Evolutionary conservation across 2,329 filamentous ascomycete genomes (phyloP).

Genomic region (Sporothrix globosa): DNA sequence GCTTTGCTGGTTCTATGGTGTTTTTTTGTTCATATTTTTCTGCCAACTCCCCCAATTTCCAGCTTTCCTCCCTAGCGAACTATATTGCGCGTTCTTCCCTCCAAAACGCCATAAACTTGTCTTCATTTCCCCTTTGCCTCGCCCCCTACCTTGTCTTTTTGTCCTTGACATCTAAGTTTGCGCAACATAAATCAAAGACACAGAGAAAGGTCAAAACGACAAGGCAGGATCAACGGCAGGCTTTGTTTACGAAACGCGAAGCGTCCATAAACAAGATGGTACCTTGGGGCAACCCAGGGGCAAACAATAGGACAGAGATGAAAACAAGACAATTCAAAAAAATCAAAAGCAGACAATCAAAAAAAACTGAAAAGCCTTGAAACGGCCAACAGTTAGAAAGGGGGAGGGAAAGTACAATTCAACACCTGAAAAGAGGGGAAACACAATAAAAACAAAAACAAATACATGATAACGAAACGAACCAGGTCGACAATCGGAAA

Average conservation of each 20-base stretch:
- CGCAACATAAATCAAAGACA: background rate
- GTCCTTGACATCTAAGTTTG: constrained; percentile 1
- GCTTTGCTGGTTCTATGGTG: constrained; percentile 3
- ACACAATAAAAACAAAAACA: constrained; percentile 30
- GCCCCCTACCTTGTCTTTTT: background rate
- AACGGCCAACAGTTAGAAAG: background rate
- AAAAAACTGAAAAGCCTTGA: background rate
- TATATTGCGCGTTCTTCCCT: constrained; percentile 21
- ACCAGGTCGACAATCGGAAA: background rate
- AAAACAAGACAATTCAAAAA: constrained; percentile 25
- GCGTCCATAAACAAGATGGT: background rate
- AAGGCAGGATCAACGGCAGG: no score
- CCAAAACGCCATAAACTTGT: constrained; percentile 35
- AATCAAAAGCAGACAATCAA: background rate
- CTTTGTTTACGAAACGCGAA: background rate
- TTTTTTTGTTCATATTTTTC: constrained; percentile 15
- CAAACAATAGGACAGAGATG: constrained; percentile 3
- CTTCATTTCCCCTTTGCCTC: background rate
- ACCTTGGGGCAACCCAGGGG: background rate
- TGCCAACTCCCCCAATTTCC: background rate
- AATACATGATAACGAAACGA: background rate
- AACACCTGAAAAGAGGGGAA: constrained; percentile 7
- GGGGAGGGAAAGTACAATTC: constrained; percentile 10
- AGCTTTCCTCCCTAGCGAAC: background rate
- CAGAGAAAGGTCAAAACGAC: constrained; percentile 5